These are phyloP conservation scores for Trypanosoma brucei DNA, from an alignment of 208 protist species.

Conservation along the genomic window DNA sequence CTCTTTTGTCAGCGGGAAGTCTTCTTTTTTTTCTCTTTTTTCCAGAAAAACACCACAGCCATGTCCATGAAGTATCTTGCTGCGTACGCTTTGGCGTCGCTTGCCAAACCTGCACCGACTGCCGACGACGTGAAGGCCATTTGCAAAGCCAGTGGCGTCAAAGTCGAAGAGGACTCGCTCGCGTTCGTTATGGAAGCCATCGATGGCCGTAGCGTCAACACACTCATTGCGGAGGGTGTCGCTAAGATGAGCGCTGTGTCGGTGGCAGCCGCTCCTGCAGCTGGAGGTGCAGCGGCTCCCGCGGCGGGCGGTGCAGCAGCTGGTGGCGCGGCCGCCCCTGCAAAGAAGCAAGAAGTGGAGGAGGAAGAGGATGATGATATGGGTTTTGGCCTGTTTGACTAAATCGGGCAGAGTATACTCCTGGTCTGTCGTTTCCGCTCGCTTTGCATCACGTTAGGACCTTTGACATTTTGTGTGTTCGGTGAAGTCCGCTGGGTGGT, in stretches of 20 bases:
- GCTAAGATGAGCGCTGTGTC: slow-evolving; percentile 73
- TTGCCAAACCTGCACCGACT: slow-evolving; percentile 69
- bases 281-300: slow-evolving; percentile 25
- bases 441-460: neutral
- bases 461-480: no score
- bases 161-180: slow-evolving; percentile 72
- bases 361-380: slow-evolving; percentile 89
- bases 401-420: slow-evolving; percentile 14
- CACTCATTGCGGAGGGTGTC: slow-evolving; percentile 74
- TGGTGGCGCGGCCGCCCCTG: slow-evolving; percentile 29
- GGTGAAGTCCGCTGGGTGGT: neutral
- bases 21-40: slow-evolving; percentile 4
- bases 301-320: slow-evolving; percentile 33
- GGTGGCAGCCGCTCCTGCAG: slow-evolving; percentile 32
- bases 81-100: slow-evolving; percentile 86
- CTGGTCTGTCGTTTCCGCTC: neutral
- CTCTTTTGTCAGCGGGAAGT: neutral
- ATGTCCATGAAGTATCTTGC: slow-evolving; percentile 91
- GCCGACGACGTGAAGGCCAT: slow-evolving; percentile 80
- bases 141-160: slow-evolving; percentile 71
- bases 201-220: slow-evolving; percentile 60
- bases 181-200: slow-evolving; percentile 79
- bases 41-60: neutral
- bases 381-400: slow-evolving; percentile 90
- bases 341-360: slow-evolving; percentile 60